These are phyloP conservation scores for Gonapodya prolifera DNA, from an alignment of 192 early-diverging fungal genomes.

Conservation along the genomic window DNA sequence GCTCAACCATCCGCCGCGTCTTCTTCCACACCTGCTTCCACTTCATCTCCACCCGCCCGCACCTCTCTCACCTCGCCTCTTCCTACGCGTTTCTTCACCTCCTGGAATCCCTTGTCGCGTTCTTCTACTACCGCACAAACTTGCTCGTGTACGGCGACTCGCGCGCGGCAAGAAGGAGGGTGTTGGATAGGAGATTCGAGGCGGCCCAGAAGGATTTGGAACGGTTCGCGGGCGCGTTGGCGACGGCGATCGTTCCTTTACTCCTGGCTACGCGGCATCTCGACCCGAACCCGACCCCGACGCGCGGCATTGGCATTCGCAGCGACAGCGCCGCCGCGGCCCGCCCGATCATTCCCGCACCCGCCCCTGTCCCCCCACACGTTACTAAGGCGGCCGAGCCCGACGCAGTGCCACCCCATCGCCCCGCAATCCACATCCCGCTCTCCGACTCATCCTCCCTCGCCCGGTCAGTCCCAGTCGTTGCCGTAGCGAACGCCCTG, in stretches of 20 bases:
- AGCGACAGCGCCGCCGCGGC: not conserved
- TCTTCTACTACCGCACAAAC: not conserved
- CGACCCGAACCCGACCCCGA: not conserved
- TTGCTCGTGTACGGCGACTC: not conserved
- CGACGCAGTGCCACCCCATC: not conserved
- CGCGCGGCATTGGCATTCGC: not conserved
- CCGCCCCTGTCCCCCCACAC: too few relatives aligned
- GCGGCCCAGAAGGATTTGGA: not conserved
- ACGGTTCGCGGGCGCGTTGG: not conserved
- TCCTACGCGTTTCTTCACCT: not conserved
- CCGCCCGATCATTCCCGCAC: not conserved
- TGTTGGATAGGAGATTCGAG: not conserved
- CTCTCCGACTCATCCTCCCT: not conserved
- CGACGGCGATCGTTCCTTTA: not conserved
- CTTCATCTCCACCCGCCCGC: not conserved
- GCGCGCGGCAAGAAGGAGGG: not conserved
- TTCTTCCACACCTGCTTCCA: not conserved
- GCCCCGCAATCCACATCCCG: not conserved
- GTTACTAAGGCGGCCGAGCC: not conserved
- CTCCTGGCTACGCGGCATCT: not conserved
- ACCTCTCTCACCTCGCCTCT: not conserved
- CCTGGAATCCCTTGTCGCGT: not conserved
- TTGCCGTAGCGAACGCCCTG: not conserved
- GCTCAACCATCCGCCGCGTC: not conserved
- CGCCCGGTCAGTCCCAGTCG: not conserved